A percentile compares a stretch with the other conserved stretches of the same genome.
Evolutionary conservation across 306 rosid genomes (phyloP).

Genomic region (Ormosia emarginata): DNA sequence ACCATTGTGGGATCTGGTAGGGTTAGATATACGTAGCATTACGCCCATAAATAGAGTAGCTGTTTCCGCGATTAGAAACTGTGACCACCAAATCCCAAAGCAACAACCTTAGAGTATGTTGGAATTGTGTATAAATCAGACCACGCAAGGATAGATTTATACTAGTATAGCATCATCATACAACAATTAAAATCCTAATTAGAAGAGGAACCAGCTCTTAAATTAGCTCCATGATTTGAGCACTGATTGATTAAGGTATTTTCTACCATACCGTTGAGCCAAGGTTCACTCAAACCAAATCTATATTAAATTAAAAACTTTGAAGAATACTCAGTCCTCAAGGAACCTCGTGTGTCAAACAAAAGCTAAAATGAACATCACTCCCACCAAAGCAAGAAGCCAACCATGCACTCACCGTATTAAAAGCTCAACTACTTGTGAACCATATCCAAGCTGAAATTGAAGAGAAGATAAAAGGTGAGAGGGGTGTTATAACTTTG

Average conservation of each 20-base stretch:
- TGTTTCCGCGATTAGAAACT: background rate
- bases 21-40: background rate
- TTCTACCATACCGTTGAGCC: background rate
- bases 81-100: background rate
- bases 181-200: background rate
- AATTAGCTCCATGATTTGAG: background rate
- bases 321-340: background rate
- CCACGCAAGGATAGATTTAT: background rate
- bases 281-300: background rate
- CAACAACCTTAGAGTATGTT: background rate
- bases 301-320: background rate
- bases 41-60: background rate
- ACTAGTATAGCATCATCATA: background rate
- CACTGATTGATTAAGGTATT: background rate
- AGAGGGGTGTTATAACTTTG: background rate
- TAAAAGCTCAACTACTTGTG: constrained; percentile 93
- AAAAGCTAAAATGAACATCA: background rate
- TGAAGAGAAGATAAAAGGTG: background rate
- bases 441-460: constrained; percentile 91
- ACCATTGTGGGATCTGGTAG: background rate
- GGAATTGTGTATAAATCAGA: background rate
- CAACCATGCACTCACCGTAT: constrained; percentile 61
- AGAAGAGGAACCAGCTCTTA: background rate
- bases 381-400: constrained; percentile 2
- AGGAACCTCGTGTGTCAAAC: background rate